Evolutionary conservation across 2,329 filamentous ascomycete genomes (phyloP).

Genomic region (Fonsecaea monophora): DNA sequence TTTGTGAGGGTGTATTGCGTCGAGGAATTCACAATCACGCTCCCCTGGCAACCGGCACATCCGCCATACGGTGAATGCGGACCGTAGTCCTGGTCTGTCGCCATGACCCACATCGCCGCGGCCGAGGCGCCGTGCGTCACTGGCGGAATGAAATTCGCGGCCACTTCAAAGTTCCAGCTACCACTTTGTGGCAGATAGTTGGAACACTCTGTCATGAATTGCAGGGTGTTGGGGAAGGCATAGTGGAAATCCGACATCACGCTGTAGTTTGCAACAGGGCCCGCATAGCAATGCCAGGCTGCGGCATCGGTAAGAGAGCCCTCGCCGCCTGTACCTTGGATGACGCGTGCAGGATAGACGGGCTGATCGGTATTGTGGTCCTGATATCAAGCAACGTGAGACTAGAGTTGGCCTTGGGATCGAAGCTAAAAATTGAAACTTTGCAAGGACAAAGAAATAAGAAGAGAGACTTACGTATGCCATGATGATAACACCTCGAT

Average conservation of each 20-base stretch:
- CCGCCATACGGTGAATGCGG: slow-evolving; percentile 44
- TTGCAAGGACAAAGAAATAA: no score
- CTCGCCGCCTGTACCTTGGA: slow-evolving; percentile 41
- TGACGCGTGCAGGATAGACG: slow-evolving; percentile 46
- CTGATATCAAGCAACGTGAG: background rate
- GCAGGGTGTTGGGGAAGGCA: slow-evolving; percentile 44
- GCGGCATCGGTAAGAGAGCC: slow-evolving; percentile 43
- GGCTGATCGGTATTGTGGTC: slow-evolving; percentile 50
- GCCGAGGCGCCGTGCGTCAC: slow-evolving; percentile 45
- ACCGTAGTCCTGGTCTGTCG: slow-evolving; percentile 41
- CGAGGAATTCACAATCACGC: slow-evolving; percentile 42
- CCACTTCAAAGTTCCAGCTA: slow-evolving; percentile 25
- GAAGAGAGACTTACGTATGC: slow-evolving; percentile 43
- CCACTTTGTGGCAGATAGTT: slow-evolving; percentile 40
- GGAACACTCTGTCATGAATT: slow-evolving; percentile 53
- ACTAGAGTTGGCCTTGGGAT: background rate
- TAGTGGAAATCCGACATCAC: slow-evolving; percentile 48
- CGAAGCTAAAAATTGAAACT: background rate
- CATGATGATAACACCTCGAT: slow-evolving; percentile 43
- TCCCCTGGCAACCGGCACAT: slow-evolving; percentile 42
- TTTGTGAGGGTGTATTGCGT: slow-evolving; percentile 55
- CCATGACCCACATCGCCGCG: slow-evolving; percentile 44
- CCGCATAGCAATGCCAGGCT: slow-evolving; percentile 51
- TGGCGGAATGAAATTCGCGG: slow-evolving; percentile 33
- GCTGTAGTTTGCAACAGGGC: slow-evolving; percentile 44